Conservation (phyloP, 1,284 basidiomycete species). For the Schizophyllum amplum region DNA sequence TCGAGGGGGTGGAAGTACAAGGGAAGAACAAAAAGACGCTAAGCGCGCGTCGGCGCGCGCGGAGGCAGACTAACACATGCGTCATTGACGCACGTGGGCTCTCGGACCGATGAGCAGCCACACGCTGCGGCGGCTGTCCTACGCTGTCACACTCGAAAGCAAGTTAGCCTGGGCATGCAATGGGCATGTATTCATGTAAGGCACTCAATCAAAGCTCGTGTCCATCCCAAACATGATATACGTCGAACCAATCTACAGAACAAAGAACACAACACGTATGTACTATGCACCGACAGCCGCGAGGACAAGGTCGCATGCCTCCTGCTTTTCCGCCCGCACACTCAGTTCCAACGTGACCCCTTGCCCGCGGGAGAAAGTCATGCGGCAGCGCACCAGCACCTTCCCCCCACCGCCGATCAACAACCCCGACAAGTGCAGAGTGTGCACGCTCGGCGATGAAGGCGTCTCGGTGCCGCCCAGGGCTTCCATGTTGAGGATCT, state of each 20-base stretch:
- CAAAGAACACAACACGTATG: neutral
- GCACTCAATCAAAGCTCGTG: conserved; percentile 23
- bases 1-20: neutral
- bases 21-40: too few relatives aligned
- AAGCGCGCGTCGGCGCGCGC: too few relatives aligned
- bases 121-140: too few relatives aligned
- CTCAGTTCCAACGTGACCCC: conserved; percentile 95
- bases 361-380: conserved; percentile 86
- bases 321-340: conserved; percentile 89
- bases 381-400: conserved; percentile 87
- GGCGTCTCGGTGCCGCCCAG: conserved; percentile 85
- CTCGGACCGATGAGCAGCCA: too few relatives aligned
- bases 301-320: conserved; percentile 81
- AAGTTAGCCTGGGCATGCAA: too few relatives aligned
- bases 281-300: conserved; percentile 68
- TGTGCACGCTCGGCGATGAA: conserved; percentile 83
- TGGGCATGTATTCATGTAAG: too few relatives aligned
- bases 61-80: too few relatives aligned
- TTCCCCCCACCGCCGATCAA: conserved; percentile 88
- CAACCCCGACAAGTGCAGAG: conserved; percentile 86
- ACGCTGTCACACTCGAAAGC: too few relatives aligned
- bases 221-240: conserved; percentile 58
- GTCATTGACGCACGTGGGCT: too few relatives aligned
- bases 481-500: conserved; percentile 95
- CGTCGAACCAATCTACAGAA: neutral